Evolutionary conservation across 495 filamentous ascomycete species (phyloP).

Genomic region (Podospora didyma): DNA sequence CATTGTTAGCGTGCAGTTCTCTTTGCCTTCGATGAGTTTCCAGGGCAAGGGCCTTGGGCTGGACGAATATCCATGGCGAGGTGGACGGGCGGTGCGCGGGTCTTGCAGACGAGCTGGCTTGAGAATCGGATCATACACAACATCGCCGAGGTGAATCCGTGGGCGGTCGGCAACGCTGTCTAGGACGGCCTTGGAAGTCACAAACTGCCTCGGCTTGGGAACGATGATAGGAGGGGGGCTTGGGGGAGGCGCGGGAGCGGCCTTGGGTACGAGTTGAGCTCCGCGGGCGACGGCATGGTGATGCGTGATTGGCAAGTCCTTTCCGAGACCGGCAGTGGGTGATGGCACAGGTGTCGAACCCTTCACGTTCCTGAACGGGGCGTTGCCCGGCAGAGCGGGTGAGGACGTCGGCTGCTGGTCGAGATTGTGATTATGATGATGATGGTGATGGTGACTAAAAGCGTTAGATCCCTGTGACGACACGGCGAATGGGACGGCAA

Average conservation of each 20-base stretch:
- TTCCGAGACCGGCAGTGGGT: constrained; percentile 46
- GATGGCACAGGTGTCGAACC: constrained; percentile 51
- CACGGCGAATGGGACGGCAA: constrained; percentile 6
- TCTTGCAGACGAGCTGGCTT: constrained; percentile 50
- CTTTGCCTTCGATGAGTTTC: constrained; percentile 67
- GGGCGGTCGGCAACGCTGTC: constrained; percentile 65
- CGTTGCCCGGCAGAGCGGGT: constrained; percentile 35
- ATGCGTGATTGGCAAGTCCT: constrained; percentile 41
- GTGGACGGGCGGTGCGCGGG: constrained; percentile 44
- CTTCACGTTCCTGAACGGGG: constrained; percentile 40
- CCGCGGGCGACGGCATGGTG: constrained; percentile 29
- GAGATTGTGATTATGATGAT: constrained; percentile 76
- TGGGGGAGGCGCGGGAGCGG: constrained; percentile 36
- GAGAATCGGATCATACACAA: constrained; percentile 49
- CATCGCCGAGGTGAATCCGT: constrained; percentile 72
- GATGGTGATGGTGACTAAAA: constrained; percentile 60
- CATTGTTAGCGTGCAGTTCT: constrained; percentile 87
- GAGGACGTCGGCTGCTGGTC: constrained; percentile 57
- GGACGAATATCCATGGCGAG: constrained; percentile 63
- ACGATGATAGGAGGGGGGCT: constrained; percentile 37
- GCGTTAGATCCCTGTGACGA: constrained; percentile 14
- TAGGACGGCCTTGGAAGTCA: constrained; percentile 64
- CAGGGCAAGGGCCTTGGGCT: constrained; percentile 69
- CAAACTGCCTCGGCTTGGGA: constrained; percentile 59
- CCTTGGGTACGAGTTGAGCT: constrained; percentile 21